Base-by-base conservation (phyloP, 164 flowering plant genomes). In the Akebia trifoliata region DNA sequence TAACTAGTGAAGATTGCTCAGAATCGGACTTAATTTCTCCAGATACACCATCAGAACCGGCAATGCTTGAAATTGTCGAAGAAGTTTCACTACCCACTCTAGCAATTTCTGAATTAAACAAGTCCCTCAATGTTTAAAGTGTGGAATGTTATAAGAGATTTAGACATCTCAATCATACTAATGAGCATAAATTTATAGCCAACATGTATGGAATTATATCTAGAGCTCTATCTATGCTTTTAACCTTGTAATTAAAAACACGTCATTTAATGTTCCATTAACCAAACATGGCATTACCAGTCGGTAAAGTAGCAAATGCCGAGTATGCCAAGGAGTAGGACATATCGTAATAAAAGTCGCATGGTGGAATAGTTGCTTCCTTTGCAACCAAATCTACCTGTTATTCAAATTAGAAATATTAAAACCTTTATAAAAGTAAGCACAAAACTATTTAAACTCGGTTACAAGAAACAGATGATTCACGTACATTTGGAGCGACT, bases 341-440 rank as follows among this genome's bases (percentile, higher is more conserved):
- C 80, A 73, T 81, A 21, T 91, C 85, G 68, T 61, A 88, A 31
- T 78, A 86, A 38, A 63, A 85, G 39, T 85, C 83, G 70, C 77
- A 80, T 0, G 45, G 17, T 1, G 79, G 62, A 38, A 72, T 66
- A 1, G 60, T 12, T 9, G 46, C 36, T 42, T 48, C 53, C 47
- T 72, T 75, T 20, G 66, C 64, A 1, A 55, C 71, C 2, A 50
- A 34, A 68, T 76, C 78, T 6, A 62, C 62, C 96, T 87, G 66
- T 44, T 44, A n/a, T n/a, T n/a, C n/a, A n/a, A n/a, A n/a, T n/a
- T n/a, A n/a, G n/a, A n/a, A n/a, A n/a, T n/a, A n/a, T n/a, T n/a
- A n/a, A n/a, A n/a, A n/a, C n/a, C n/a, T n/a, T n/a, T n/a, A n/a
- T n/a, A n/a, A n/a, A n/a, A n/a, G n/a, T n/a, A n/a, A n/a, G n/a